Evolutionary conservation across 2,329 filamentous ascomycete species (phyloP).

Genomic region (Pseudocercospora fuligena): DNA sequence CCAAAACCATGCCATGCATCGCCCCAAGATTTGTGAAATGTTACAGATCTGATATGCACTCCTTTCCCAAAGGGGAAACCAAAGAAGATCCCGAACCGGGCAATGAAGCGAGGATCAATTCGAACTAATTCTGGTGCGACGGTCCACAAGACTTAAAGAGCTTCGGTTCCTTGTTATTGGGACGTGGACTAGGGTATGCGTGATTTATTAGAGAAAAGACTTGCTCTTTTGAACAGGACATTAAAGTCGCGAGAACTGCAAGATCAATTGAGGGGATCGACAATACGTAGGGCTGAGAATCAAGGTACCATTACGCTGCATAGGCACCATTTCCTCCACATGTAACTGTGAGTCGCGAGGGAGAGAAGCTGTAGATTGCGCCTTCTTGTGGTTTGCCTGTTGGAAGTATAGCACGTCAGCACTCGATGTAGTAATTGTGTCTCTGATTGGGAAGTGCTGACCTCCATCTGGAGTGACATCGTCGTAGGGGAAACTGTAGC

Average conservation of each 20-base stretch:
- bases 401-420: constrained; percentile 10
- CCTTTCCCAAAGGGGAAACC: constrained; percentile 9
- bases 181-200: neutral
- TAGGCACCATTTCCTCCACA: constrained; percentile 39
- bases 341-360: constrained; percentile 35
- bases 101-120: no score
- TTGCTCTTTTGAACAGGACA: neutral
- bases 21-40: neutral
- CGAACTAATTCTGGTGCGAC: constrained; percentile 5
- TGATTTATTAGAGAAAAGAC: neutral
- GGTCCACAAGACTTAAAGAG: neutral
- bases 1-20: neutral
- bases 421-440: neutral
- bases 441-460: constrained; percentile 30
- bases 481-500: constrained; percentile 72
- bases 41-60: constrained; percentile 10
- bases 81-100: neutral
- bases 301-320: constrained; percentile 15
- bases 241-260: no score
- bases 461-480: constrained; percentile 65
- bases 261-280: neutral
- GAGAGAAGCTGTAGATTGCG: constrained; percentile 38
- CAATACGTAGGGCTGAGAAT: constrained; percentile 1
- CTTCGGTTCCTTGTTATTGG: neutral
- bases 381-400: constrained; percentile 38